A percentile compares a stretch with the other conserved stretches of the same genome.
These are phyloP conservation scores for Barnettozyma siamensis DNA, from an alignment of 805 yeast genomes.

Conservation along the genomic window DNA sequence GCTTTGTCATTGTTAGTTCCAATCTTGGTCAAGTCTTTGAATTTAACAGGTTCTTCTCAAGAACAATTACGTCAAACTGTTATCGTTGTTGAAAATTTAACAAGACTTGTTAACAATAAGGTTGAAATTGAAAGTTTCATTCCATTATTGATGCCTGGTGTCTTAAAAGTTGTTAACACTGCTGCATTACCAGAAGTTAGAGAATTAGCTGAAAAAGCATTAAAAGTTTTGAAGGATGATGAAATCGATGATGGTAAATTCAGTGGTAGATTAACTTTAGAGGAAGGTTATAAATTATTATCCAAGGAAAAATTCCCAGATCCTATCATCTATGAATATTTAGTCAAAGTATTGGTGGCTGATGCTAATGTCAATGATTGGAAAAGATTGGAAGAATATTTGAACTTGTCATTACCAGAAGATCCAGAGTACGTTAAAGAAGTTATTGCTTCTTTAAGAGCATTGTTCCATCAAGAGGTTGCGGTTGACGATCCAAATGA, in stretches of 20 bases:
- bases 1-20: constrained; percentile 88
- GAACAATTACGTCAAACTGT: constrained; percentile 96
- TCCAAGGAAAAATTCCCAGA: constrained; percentile 30
- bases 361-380: constrained; percentile 74
- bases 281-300: constrained; percentile 44
- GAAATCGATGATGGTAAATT: constrained; percentile 66
- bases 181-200: constrained; percentile 97
- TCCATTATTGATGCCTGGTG: constrained; percentile 87
- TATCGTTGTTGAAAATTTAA: constrained; percentile 90
- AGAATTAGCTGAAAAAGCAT: constrained; percentile 84
- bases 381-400: constrained; percentile 52
- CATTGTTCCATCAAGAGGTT: constrained; percentile 47
- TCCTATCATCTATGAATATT: constrained; percentile 39
- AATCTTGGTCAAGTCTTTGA: constrained; percentile 82
- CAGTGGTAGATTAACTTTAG: constrained; percentile 63
- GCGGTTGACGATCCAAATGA: constrained; percentile 62
- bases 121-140: constrained; percentile 84
- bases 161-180: constrained; percentile 77
- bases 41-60: constrained; percentile 79
- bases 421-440: constrained; percentile 37
- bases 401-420: constrained; percentile 35
- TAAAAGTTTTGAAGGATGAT: constrained; percentile 75
- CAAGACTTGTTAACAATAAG: constrained; percentile 90
- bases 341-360: constrained; percentile 47
- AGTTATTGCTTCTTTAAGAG: constrained; percentile 44